Conservation (phyloP, 371 early-diverging fungal genomes). For the Mucor lusitanicus region DNA sequence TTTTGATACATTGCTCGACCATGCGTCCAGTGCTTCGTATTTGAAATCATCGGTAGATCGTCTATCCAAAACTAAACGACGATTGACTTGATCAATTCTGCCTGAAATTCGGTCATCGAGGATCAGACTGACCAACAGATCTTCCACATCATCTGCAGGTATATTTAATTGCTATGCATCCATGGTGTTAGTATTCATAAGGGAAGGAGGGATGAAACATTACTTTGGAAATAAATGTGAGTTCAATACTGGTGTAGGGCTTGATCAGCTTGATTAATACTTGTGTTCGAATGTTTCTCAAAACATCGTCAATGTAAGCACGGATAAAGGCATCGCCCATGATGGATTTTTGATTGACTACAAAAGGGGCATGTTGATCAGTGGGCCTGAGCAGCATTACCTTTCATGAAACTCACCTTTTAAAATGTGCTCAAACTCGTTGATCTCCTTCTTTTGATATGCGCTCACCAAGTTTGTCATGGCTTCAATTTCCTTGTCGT, state of each 20-base stretch:
- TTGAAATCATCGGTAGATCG: slow-evolving; percentile 67
- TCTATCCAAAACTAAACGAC: slow-evolving; percentile 67
- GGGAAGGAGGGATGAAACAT: neutral
- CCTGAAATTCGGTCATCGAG: slow-evolving; percentile 84
- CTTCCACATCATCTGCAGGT: slow-evolving; percentile 76
- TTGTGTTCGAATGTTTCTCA: slow-evolving; percentile 88
- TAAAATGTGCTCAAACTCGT: slow-evolving; percentile 84
- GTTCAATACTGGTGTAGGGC: slow-evolving; percentile 90
- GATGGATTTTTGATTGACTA: slow-evolving; percentile 73
- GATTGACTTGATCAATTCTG: slow-evolving; percentile 85
- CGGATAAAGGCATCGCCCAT: slow-evolving; percentile 91
- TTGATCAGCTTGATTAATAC: slow-evolving; percentile 81
- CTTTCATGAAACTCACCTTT: slow-evolving; percentile 31
- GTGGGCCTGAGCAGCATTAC: neutral
- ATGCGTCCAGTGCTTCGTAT: slow-evolving; percentile 76
- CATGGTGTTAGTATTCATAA: no score
- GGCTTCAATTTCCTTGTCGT: slow-evolving; percentile 86
- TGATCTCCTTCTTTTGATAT: slow-evolving; percentile 86
- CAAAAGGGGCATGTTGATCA: neutral
- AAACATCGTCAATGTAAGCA: slow-evolving; percentile 86
- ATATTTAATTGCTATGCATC: slow-evolving; percentile 82
- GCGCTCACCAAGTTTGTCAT: slow-evolving; percentile 92
- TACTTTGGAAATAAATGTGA: slow-evolving; percentile 79
- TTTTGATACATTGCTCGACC: slow-evolving; percentile 67
- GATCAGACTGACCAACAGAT: slow-evolving; percentile 82